These are phyloP conservation scores for Aspergillus bridgeri DNA, from an alignment of 495 filamentous ascomycete species.

Conservation along the genomic window DNA sequence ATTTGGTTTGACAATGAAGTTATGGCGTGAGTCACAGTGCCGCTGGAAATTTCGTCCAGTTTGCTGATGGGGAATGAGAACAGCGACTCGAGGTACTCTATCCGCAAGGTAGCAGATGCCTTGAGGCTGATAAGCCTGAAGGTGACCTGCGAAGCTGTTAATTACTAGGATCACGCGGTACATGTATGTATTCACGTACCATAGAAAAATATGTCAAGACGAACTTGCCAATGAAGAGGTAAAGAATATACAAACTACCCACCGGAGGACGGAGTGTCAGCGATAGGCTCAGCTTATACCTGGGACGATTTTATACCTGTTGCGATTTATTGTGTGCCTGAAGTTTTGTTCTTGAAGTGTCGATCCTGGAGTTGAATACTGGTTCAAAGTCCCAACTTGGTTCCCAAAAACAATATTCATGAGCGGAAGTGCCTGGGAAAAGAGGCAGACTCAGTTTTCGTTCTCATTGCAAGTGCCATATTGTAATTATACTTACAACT, in stretches of 20 bases:
- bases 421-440: slow-evolving; percentile 35
- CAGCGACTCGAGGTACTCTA: slow-evolving; percentile 30
- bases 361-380: slow-evolving; percentile 27
- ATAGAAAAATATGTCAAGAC: slow-evolving; percentile 30
- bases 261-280: too few relatives aligned
- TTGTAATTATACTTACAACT: slow-evolving; percentile 37
- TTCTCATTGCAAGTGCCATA: too few relatives aligned
- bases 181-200: too few relatives aligned
- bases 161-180: slow-evolving; percentile 17
- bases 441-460: too few relatives aligned
- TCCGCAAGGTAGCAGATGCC: slow-evolving; percentile 26
- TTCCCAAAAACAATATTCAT: slow-evolving; percentile 48
- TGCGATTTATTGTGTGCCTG: too few relatives aligned
- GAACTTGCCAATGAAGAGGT: slow-evolving; percentile 40
- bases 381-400: slow-evolving; percentile 35
- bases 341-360: slow-evolving; percentile 12
- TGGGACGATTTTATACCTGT: too few relatives aligned
- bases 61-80: slow-evolving; percentile 32
- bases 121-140: slow-evolving; percentile 48
- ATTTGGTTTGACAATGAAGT: slow-evolving; percentile 61
- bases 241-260: slow-evolving; percentile 33
- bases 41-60: slow-evolving; percentile 30
- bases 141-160: too few relatives aligned
- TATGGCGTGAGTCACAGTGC: slow-evolving; percentile 52
- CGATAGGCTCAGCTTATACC: too few relatives aligned